Percentiles rank a stretch among this genome's conserved stretches.
Evolutionary conservation across 352 stramenopile genomes (phyloP).

Genomic region (Synura sp.): DNA sequence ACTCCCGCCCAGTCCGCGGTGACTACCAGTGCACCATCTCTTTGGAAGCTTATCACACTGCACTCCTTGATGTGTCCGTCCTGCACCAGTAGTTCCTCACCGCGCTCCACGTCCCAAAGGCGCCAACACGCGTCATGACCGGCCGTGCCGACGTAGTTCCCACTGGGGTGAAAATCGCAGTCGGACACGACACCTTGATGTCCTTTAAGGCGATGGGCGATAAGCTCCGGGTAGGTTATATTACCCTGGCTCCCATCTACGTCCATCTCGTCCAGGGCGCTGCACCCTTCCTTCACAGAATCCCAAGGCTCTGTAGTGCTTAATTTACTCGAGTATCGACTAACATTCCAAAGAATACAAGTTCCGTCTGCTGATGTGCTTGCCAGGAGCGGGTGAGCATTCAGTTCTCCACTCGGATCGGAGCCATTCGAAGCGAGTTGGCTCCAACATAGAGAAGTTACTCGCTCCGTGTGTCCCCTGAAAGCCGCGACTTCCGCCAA

Average conservation of each 20-base stretch:
- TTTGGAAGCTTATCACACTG: conserved; percentile 91
- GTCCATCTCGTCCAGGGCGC: no score
- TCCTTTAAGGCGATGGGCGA: conserved; percentile 54
- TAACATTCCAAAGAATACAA: conserved; percentile 59
- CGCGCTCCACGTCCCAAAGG: conserved; percentile 92
- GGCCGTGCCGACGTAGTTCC: conserved; percentile 82
- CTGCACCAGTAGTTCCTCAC: conserved; percentile 83
- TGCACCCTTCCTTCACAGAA: no score
- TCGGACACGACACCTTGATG: conserved; percentile 59
- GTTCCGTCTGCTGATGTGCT: conserved; percentile 63
- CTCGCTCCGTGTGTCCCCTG: conserved; percentile 70
- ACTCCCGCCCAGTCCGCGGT: conserved; percentile 91
- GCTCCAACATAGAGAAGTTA: conserved; percentile 55
- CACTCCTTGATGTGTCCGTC: conserved; percentile 91
- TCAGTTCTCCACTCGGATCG: conserved; percentile 47
- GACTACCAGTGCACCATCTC: conserved; percentile 80
- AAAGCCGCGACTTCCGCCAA: conserved; percentile 64
- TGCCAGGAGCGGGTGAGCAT: conserved; percentile 53
- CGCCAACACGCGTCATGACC: conserved; percentile 95
- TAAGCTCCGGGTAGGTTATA: no score
- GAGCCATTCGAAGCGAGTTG: conserved; percentile 44
- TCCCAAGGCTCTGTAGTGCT: conserved; percentile 17
- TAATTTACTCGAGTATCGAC: not conserved
- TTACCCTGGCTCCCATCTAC: no score
- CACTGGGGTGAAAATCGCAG: conserved; percentile 88